Base-by-base conservation (phyloP, 306 rosid species). In the Castanea mollissima region DNA sequence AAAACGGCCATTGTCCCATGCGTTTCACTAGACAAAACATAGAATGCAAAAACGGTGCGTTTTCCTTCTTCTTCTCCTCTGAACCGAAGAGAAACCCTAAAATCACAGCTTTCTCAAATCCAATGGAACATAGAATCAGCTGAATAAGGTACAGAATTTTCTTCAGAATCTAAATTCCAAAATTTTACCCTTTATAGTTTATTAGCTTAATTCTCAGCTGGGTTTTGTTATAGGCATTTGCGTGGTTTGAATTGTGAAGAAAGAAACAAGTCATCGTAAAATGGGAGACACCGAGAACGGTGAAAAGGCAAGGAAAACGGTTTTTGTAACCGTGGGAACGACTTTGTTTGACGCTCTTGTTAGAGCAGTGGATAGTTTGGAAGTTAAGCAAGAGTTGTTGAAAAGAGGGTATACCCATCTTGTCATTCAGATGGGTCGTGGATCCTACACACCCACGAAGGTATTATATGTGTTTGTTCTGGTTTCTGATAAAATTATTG, bases 271-370 rank as follows among this genome's bases (percentile, higher is more conserved):
- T 3, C 18, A 78, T 11, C 46, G 19, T 59, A 38, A 38, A 82
- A 84, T 87, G 90, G 93, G 81, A 68, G 92, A 85, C 34, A 5
- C 55, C 3, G 87, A 55, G 34, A 78, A 75, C 34, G 23, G 32
- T 56, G 72, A 67, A 19, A 78, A 83, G 70, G 35, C 49, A 15
- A 86, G 55, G 68, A 88, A 79, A 74, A 85, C 80, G 19, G 95
- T 91, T 69, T 92, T 94, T 32, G 94, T 92, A 6, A 92, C 97
- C 0, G 95, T 94, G 16, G 99, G 99, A 79, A 92, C 99, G 0
- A 91, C 99, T 35, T 51, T 79, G 84, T 94, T 94, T 67, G 99
- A 94, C 65, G 85, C 97, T 76, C 91, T 92, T 3, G 97, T 92
- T 67, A 86, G 75, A 83, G 87, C 87, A 0, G 83, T 91, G 67